Base-by-base conservation (phyloP, 768 basidiomycete species). In the Trametes punicea region DNA sequence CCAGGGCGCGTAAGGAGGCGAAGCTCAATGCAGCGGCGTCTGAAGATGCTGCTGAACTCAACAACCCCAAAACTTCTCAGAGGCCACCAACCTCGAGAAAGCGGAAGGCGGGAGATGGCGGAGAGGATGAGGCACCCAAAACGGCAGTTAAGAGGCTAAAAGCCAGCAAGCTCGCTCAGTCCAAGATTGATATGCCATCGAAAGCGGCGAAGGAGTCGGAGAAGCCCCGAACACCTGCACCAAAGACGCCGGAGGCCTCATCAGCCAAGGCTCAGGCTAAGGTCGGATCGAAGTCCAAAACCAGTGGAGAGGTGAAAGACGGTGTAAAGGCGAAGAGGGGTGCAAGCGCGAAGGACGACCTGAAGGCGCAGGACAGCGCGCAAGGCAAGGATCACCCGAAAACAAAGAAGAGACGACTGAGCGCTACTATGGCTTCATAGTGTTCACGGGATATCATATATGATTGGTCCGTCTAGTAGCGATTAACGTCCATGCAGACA, bases 1-100 rank as follows among this genome's bases (percentile, higher is more conserved):
- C 69, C 9, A 76, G 72, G 34, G 65, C 64, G 6, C 48, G 26
- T 3, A 62, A 64, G 42, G 65, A 65, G 46, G 60, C 56, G 18
- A 64, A 62, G 49, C 23, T 34, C 44, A 54, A 58, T n/a, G 49
- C 46, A 0, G 47, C 56, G 13, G 52, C 39, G 1, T 18, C 62
- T 2, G 41, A 34, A 9, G 58, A 44, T 6, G 42, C 26, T 10
- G 46, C 48, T 6, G 51, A 48, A 11, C 11, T 16, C 10, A 42
- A 56, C 21, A 41, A 41, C 2, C 27, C 2, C 2, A 3, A 15
- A 30, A 26, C 21, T 15, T 30, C 15, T 20, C 21, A 4, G 48
- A 50, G 51, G 31, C 21, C 30, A 2, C 47, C 59, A 4, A 44
- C 53, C 7, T 7, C 57, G 20, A 69, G 67, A 57, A 68, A 64